Evolutionary conservation across 1,284 basidiomycete species (phyloP), one percentile per base, ranked within the genome.

Genomic region (Tetrapyrgos nigripes): DNA sequence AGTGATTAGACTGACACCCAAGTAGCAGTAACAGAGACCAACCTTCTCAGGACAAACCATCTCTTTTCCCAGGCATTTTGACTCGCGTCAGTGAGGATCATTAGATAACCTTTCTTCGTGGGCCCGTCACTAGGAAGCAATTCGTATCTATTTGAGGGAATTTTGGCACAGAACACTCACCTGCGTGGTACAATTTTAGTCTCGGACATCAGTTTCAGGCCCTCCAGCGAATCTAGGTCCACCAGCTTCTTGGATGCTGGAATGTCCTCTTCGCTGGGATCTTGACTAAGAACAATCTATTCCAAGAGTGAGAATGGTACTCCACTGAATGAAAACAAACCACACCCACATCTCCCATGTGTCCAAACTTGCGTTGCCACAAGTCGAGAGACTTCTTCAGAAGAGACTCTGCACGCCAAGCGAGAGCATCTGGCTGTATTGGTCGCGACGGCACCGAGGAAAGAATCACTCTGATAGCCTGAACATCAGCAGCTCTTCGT

Each of bases 21-120:
- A 49, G 35, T 40, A 33, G 28, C 31, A 19, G 9, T 27, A 23
- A 50, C 33, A 61, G 45, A 43, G 24, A 66, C 79, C 63, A 67
- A 93, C 94, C 95, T 85, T 70, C 88, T 85, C n/a, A 98, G 81
- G 13, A 95, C 92, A 70, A 97, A 96, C 87, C 91, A 94, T 46
- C 89, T 80, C 69, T 85, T 86, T 63, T 88, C 86, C 96, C 97
- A 98, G 19, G 78, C 71, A 69, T 95, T 88, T 62, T 86, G 85
- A 31, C 83, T 85, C 6, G 94, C 92, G 70, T 97, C 89, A 26
- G 83, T 83, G 60, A 98, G 82, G 61, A 96, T 84, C 72, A 87
- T 77, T 51, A 98, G 78, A 69, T 90, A 81, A 4, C 96, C 96
- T 68, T 89, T 91, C 81, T 95, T 96, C 13, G 92, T 91, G 5